phyloP scores from a whole-genome alignment of 495 filamentous ascomycete species.

The Clohesyomyces aquaticus region DNA sequence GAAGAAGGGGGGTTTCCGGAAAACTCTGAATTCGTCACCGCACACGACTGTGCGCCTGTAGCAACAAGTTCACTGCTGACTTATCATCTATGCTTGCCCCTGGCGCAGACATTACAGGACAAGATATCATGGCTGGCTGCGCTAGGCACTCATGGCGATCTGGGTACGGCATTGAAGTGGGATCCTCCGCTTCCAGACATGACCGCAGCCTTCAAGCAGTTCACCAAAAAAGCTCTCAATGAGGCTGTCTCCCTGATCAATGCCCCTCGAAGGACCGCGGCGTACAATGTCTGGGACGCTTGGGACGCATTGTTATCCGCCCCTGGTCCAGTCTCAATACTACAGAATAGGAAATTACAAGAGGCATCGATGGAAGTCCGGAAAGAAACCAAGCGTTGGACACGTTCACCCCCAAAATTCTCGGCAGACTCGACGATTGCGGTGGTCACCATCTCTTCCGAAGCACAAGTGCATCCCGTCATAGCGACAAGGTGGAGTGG shows the following conservation, averaged over 20 bases:
- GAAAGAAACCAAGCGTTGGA: conserved; percentile 58
- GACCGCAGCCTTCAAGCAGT: conserved; percentile 56
- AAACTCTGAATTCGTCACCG: conserved; percentile 54
- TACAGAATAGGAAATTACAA: conserved; percentile 51
- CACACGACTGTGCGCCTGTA: conserved; percentile 60
- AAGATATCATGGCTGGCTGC: conserved; percentile 58
- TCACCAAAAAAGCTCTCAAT: conserved; percentile 61
- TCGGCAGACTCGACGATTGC: conserved; percentile 59
- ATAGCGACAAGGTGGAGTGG: conserved; percentile 64
- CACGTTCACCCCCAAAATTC: conserved; percentile 61
- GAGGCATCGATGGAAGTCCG: conserved; percentile 57
- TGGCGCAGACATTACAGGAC: conserved; percentile 52
- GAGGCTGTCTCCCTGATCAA: conserved; percentile 61
- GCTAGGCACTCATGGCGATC: conserved; percentile 64
- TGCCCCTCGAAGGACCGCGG: conserved; percentile 59
- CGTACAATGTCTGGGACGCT: conserved; percentile 57
- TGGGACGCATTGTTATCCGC: conserved; percentile 57
- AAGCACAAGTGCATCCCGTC: conserved; percentile 61
- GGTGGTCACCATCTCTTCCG: conserved; percentile 57
- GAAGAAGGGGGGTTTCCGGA: conserved; percentile 57
- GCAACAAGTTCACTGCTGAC: conserved; percentile 61
- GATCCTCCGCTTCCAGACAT: conserved; percentile 62
- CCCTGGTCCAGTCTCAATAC: conserved; percentile 50
- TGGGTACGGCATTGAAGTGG: conserved; percentile 62
- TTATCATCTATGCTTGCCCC: conserved; percentile 57